Evolutionary conservation across 768 basidiomycete genomes (phyloP).

Genomic region (Termitomyces titanicus): DNA sequence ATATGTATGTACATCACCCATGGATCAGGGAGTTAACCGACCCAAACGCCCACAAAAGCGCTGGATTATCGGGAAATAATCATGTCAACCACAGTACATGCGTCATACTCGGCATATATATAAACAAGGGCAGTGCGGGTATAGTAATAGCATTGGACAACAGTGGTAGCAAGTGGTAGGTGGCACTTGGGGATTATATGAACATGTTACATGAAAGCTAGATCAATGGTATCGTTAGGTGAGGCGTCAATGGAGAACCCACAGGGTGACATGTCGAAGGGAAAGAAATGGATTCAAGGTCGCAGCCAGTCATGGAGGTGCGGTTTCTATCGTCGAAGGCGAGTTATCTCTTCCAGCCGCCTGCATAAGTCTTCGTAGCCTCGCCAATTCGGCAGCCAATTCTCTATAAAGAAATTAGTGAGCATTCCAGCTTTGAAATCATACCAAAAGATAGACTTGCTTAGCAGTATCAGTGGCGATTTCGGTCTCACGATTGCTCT

Average conservation of each 20-base stretch:
- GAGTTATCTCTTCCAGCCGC: constrained; percentile 33
- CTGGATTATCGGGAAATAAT: no score
- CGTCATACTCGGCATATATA: background rate
- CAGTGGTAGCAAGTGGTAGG: background rate
- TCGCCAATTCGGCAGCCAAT: constrained; percentile 59
- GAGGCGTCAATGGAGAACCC: background rate
- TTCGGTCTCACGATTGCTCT: constrained; percentile 51
- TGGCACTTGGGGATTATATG: constrained; percentile 10
- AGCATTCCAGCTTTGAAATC: background rate
- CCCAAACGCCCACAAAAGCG: background rate
- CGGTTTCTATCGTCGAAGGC: constrained; percentile 10
- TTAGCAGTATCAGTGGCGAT: constrained; percentile 57
- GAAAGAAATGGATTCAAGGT: background rate
- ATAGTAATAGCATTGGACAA: constrained; percentile 10
- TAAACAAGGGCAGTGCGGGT: background rate
- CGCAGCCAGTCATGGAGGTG: constrained; percentile 5
- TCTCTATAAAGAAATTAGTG: constrained; percentile 32
- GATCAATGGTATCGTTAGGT: constrained; percentile 11
- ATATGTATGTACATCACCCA: no score
- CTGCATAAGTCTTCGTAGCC: constrained; percentile 73
- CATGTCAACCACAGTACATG: background rate
- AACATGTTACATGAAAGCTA: constrained; percentile 16
- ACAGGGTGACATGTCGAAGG: background rate
- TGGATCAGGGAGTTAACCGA: no score
- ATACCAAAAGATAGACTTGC: constrained; percentile 35